These are phyloP conservation scores for Fragilaria radians DNA, from an alignment of 108 stramenopile species.

Conservation along the genomic window DNA sequence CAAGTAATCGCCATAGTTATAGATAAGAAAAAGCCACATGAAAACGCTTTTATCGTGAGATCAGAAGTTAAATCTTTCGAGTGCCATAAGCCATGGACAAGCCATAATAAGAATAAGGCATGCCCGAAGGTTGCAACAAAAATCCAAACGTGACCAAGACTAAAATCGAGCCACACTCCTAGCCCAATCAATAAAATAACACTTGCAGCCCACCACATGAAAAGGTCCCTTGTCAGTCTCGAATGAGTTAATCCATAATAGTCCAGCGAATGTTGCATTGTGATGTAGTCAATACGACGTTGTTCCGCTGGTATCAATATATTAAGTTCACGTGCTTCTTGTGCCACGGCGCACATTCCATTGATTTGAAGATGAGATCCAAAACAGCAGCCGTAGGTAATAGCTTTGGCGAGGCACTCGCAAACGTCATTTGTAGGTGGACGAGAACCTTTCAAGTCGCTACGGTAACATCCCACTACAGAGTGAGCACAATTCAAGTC, in stretches of 20 bases:
- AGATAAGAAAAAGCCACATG: conserved; percentile 59
- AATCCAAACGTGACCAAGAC: conserved; percentile 21
- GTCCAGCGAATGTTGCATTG: conserved; percentile 62
- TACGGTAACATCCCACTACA: conserved; percentile 56
- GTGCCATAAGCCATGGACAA: conserved; percentile 58
- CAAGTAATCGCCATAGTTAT: conserved; percentile 61
- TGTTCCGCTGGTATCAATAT: conserved; percentile 35
- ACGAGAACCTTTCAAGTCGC: conserved; percentile 9
- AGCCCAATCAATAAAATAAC: conserved; percentile 12
- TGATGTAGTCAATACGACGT: conserved; percentile 64
- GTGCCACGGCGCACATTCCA: conserved; percentile 71
- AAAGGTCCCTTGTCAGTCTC: neutral
- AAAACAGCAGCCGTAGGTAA: conserved; percentile 32
- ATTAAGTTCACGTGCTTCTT: conserved; percentile 73
- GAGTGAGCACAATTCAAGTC: conserved; percentile 69
- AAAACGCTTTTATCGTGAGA: conserved; percentile 77
- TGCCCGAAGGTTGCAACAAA: conserved; percentile 51
- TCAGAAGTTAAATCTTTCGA: conserved; percentile 57
- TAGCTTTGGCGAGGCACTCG: conserved; percentile 25
- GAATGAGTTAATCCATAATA: conserved; percentile 35
- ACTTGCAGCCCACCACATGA: neutral
- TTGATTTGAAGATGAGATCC: conserved; percentile 53
- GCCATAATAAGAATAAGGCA: conserved; percentile 37
- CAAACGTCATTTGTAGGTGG: conserved; percentile 25
- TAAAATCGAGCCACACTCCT: conserved; percentile 22